phyloP scores from a whole-genome alignment of 257 asterid genomes.

The Solanum chmielewskii region DNA sequence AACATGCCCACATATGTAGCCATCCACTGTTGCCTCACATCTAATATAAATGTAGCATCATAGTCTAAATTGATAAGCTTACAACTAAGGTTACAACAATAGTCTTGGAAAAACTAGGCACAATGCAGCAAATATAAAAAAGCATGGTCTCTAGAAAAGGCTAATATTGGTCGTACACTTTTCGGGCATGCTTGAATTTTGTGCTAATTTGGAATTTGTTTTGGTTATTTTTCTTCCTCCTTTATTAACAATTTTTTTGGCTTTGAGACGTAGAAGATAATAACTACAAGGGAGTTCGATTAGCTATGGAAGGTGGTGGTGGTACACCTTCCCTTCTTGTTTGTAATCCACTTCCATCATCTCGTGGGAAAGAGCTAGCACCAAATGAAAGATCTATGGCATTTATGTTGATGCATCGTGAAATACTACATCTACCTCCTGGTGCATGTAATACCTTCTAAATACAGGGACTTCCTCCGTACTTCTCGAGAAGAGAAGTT shows the following conservation, averaged over 20 bases:
- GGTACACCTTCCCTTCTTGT: slow-evolving; percentile 5
- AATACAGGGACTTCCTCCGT: too few species aligned
- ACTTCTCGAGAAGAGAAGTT: too few species aligned
- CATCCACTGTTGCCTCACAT: slow-evolving; percentile 45
- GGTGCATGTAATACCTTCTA: too few species aligned
- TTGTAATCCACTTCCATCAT: slow-evolving; percentile 6
- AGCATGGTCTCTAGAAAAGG: slow-evolving; percentile 23
- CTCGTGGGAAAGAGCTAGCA: too few species aligned
- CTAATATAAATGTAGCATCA: slow-evolving; percentile 25
- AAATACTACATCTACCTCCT: neutral
- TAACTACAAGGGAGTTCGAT: neutral
- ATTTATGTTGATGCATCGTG: neutral
- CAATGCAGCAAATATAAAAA: slow-evolving; percentile 63
- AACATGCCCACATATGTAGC: slow-evolving; percentile 47
- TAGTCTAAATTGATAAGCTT: slow-evolving; percentile 14
- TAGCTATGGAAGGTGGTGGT: neutral
- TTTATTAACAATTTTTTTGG: rapidly evolving
- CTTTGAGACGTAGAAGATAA: neutral
- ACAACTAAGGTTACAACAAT: slow-evolving; percentile 74
- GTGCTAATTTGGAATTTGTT: neutral
- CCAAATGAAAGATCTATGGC: neutral
- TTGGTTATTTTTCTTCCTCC: too few species aligned
- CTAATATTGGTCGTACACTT: too few species aligned
- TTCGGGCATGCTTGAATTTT: too few species aligned
- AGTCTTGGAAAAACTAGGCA: slow-evolving; percentile 54